Evolutionary conservation across 2,329 filamentous ascomycete species (phyloP).

Genomic region (Aspergillus fumigatus): DNA sequence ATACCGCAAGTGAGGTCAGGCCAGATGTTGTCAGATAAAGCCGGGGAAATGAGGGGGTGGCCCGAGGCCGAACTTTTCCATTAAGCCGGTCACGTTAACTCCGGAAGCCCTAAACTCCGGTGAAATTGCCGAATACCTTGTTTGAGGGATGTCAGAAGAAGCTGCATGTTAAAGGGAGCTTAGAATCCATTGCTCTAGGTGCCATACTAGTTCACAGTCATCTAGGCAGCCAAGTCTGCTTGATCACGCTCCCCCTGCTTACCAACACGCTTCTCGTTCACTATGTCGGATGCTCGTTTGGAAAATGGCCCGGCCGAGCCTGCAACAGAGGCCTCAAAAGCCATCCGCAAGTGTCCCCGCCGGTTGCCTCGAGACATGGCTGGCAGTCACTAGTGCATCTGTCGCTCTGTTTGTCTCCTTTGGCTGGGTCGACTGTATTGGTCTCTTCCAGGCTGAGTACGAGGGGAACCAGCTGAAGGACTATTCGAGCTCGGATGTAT

Average conservation of each 20-base stretch:
- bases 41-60: not conserved
- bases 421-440: constrained; percentile 47
- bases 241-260: not conserved
- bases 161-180: not conserved
- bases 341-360: constrained; percentile 6
- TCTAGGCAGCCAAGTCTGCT: not conserved
- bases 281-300: not conserved
- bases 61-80: not conserved
- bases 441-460: constrained; percentile 58
- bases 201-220: not conserved
- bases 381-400: constrained; percentile 45
- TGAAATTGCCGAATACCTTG: not conserved
- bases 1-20: not conserved
- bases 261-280: not conserved
- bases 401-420: constrained; percentile 43
- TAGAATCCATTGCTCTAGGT: not conserved
- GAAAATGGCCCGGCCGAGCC: not conserved
- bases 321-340: constrained; percentile 1
- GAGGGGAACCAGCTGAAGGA: constrained; percentile 42
- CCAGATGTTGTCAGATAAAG: not conserved
- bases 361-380: constrained; percentile 16
- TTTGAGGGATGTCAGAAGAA: not conserved
- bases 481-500: constrained; percentile 46
- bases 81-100: not conserved
- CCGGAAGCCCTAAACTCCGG: not conserved